Evolutionary conservation across 495 filamentous ascomycete species (phyloP), one percentile per base, ranked within the genome.

Genomic region (Terfezia claveryi): DNA sequence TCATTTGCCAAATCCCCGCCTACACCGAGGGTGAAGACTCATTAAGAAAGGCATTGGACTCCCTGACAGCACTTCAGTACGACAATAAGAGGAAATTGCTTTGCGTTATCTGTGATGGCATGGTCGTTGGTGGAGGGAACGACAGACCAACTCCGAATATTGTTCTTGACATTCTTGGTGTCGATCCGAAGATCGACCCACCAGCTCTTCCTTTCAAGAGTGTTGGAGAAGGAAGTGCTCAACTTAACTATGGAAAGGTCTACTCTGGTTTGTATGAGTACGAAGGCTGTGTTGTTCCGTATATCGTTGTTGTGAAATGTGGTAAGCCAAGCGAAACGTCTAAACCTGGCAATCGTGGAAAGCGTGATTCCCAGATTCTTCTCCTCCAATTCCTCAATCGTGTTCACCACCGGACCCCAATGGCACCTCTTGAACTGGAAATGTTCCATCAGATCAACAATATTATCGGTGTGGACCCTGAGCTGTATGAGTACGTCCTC

Each of bases 381-480:
- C 61, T 80, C 55, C 75, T 87, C 71, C 82, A 79, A 67, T 96
- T 98, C 77, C 77, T 98, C 61, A 96, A 96, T 70, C 87, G 92
- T 52, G 89, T 98, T 14, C 91, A 98, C 66, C 84, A 98, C 66
- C 85, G 87, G 56, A 71, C 81, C 5, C 79, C 89, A 6, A 98
- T 98, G 91, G 85, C 79, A 46, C 92, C 91, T 10, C 80, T 98
- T 23, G 89, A 98, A 68, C 75, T 98, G 20, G 91, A 98, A 66
- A 89, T 96, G 72, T 94, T 93, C 73, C 89, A 98, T 60, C 91
- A 98, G 67, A 89, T 98, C 73, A 93, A 93, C 71, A 98, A 98
- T 65, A 84, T 98, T 62, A 98, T 98, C 59, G 91, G 91, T 58
- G 91, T 98, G 32, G 87, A 98, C 61, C 91, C 91, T 17, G 87